Base-by-base conservation (phyloP, 768 basidiomycete genomes). In the Xanthoconium purpureum region DNA sequence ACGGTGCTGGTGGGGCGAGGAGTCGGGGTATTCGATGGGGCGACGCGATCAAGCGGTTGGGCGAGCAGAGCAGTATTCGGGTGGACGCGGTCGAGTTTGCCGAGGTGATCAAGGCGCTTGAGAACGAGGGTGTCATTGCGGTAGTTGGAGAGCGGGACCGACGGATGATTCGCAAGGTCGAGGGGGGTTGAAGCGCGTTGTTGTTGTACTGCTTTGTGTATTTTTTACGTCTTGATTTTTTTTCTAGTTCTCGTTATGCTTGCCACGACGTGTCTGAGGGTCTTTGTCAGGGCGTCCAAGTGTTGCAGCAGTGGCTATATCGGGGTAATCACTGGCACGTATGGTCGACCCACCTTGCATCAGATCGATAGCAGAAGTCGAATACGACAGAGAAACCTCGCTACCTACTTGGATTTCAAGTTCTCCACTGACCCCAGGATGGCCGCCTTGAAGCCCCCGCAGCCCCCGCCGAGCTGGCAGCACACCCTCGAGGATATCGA, bases 101-200 rank as follows among this genome's bases (percentile, higher is more conserved):
- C 37, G 89, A 91, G 73, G 89, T 91, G 24, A 76, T 94, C 61
- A 84, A 81, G 66, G 80, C 74, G 24, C 71, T 95, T 61, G 89
- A 94, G 78, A 87, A 86, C 49, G 95, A 98, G 72, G 95, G 95
- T 0, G 49, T 87, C 29, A 74, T 98, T 50, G 94, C 89, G 68
- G 86, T 96, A 6, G 79, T 90, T 8, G 95, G 95, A 1, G 92
- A 95, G 68, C 80, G 91, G 53, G 93, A 97, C 36, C 84, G 79
- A 74, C 81, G 94, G 67, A 86, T 82, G 70, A 92, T 98, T 66
- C 77, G 86, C 54, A 80, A 76, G 60, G 84, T 87, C 32, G 87
- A 88, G 12, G 69, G 70, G n/a, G 65, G 59, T 28, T 73, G 50
- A 71, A 45, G 11, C 5, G 15, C 10, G 17, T 29, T 47, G 7